Evolutionary conservation across 306 rosid genomes (phyloP).

Genomic region (Vigna radiata): DNA sequence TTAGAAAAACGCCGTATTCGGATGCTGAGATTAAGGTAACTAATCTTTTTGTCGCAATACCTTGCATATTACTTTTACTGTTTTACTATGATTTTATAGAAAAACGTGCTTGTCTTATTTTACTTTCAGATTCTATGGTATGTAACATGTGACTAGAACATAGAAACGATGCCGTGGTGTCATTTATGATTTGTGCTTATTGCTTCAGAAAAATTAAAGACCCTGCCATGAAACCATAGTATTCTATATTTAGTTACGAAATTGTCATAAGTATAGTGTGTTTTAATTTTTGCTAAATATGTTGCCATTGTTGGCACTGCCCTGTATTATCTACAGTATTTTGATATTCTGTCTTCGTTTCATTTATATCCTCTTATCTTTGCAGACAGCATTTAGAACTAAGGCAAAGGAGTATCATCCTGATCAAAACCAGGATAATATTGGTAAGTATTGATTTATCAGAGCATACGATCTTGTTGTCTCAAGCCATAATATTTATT

Average conservation of each 20-base stretch:
- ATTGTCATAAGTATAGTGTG: conserved; percentile 8
- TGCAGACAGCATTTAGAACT: conserved; percentile 87
- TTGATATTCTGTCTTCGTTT: conserved; percentile 33
- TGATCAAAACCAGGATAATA: conserved; percentile 92
- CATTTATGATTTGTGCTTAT: not conserved
- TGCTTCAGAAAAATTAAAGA: not conserved
- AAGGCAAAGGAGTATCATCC: conserved; percentile 96
- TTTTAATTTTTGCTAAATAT: conserved; percentile 26
- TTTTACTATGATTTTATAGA: conserved; percentile 33
- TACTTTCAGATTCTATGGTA: conserved; percentile 16
- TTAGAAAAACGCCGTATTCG: conserved; percentile 77
- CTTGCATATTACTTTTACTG: conserved; percentile 30
- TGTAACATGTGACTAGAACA: conserved; percentile 25
- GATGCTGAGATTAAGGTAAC: conserved; percentile 93
- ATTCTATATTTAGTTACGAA: not conserved
- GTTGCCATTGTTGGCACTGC: conserved; percentile 16
- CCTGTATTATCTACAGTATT: not conserved
- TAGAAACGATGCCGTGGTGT: not conserved
- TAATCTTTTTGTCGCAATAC: conserved; percentile 8
- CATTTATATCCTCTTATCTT: conserved; percentile 19
- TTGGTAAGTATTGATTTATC: conserved; percentile 58
- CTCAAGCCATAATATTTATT: conserved; percentile 14
- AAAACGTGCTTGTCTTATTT: not conserved
- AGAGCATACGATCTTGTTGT: conserved; percentile 7
- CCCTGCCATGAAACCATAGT: not conserved